phyloP scores from a whole-genome alignment of 331 rosid species.

The Phaseolus coccineus region DNA sequence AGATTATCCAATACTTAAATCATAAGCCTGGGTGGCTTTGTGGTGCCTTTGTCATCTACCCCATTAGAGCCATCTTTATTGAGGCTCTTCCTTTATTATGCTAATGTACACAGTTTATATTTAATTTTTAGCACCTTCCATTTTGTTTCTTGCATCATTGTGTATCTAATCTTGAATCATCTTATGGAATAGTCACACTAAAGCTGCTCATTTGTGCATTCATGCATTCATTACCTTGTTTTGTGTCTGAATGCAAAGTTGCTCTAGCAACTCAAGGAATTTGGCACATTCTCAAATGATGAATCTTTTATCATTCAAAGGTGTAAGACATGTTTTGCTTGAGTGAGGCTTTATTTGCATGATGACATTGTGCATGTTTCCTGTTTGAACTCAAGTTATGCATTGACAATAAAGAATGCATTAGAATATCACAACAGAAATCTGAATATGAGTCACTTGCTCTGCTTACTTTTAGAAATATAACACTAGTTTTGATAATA shows the following conservation, averaged over 20 bases:
- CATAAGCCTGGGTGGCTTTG: background rate
- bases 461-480: slow-evolving; percentile 29
- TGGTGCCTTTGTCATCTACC: slow-evolving; percentile 4
- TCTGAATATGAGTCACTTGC: slow-evolving; percentile 26
- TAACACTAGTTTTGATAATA: slow-evolving; percentile 12
- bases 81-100: slow-evolving; percentile 18
- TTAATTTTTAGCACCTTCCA: background rate
- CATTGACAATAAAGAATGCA: slow-evolving; percentile 11
- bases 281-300: slow-evolving; percentile 13
- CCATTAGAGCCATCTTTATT: background rate
- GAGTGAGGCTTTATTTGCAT: slow-evolving; percentile 24
- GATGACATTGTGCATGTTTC: background rate
- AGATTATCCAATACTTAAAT: background rate
- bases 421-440: slow-evolving; percentile 1
- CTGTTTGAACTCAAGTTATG: slow-evolving; percentile 13
- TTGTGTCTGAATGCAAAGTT: slow-evolving; percentile 28
- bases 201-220: slow-evolving; percentile 4
- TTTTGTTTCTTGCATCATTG: slow-evolving; percentile 32
- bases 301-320: background rate
- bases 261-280: slow-evolving; percentile 1
- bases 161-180: background rate
- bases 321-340: slow-evolving; percentile 13
- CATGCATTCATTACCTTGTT: background rate
- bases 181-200: background rate
- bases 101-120: background rate